Evolutionary conservation across 73 alveolate genomes (phyloP), one percentile per base, ranked within the genome.

Genomic region (Paraurostyla sp.): DNA sequence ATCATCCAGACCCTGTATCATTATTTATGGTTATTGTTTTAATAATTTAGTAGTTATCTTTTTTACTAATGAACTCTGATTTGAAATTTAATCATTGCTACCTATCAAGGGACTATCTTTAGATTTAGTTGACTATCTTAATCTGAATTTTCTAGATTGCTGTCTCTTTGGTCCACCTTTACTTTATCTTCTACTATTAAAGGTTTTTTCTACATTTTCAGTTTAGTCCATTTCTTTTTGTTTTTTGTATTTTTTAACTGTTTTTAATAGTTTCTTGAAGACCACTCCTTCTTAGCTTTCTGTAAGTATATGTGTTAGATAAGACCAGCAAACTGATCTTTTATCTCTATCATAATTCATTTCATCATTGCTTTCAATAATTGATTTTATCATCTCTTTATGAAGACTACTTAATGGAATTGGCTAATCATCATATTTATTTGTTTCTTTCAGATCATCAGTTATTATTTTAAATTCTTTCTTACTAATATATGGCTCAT

Each of bases 201-300:
- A n/a, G n/a, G n/a, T n/a, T n/a, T n/a, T n/a, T n/a, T n/a, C n/a
- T n/a, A n/a, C n/a, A n/a, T n/a, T n/a, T n/a, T n/a, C n/a, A n/a
- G n/a, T n/a, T n/a, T n/a, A n/a, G n/a, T n/a, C n/a, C n/a, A n/a
- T n/a, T n/a, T n/a, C 69, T 52, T 52, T 9, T 52, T 60, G 22
- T 30, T 50, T 7, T 23, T 60, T 32, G 38, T 65, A 65, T 38
- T 65, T 65, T 36, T 40, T 65, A 65, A 65, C 82, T 6, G 82
- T 65, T 30, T 65, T 65, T 16, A 65, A 13, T 35, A 65, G 46
- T 65, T 65, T 65, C 82, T 65, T 65, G 23, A 65, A 65, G 15
- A 65, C 82, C 13, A 65, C 58, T 1, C 82, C 82, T 36, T 65
- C 82, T 40, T 65, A 40, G 9, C 40, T 40, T 2, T 65, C 82